These are phyloP conservation scores for Euphorbia tirucalli DNA, from an alignment of 345 rosid genomes.

Conservation along the genomic window DNA sequence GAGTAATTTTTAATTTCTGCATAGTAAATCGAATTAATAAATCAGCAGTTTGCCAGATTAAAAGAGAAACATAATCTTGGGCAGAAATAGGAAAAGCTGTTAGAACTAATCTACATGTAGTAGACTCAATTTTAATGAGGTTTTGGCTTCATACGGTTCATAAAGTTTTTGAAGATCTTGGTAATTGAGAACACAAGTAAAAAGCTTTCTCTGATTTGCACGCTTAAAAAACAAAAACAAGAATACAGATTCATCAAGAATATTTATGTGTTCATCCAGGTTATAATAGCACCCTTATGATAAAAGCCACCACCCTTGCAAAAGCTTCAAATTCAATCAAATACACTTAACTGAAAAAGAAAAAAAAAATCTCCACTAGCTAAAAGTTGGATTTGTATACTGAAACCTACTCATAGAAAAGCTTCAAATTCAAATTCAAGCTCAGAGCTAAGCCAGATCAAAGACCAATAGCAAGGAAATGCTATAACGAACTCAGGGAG, in stretches of 20 bases:
- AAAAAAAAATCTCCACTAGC: background rate
- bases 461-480: no score
- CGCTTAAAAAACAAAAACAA: background rate
- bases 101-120: background rate
- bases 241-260: background rate
- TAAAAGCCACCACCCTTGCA: background rate
- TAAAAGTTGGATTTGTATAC: no score
- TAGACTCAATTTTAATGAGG: background rate
- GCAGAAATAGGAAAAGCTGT: background rate
- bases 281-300: background rate
- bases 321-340: background rate
- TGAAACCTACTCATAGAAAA: background rate
- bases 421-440: background rate
- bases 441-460: no score
- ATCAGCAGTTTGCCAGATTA: background rate
- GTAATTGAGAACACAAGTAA: background rate
- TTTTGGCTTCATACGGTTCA: background rate
- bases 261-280: background rate
- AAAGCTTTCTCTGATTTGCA: background rate
- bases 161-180: background rate
- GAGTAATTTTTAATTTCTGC: conserved; percentile 93
- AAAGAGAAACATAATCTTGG: background rate
- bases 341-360: background rate
- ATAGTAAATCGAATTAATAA: conserved; percentile 9
- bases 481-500: background rate